A percentile compares a stretch with the other conserved stretches of the same genome.
phyloP scores from a whole-genome alignment of 2,329 filamentous ascomycete species.

The Xylariaceae sp. region DNA sequence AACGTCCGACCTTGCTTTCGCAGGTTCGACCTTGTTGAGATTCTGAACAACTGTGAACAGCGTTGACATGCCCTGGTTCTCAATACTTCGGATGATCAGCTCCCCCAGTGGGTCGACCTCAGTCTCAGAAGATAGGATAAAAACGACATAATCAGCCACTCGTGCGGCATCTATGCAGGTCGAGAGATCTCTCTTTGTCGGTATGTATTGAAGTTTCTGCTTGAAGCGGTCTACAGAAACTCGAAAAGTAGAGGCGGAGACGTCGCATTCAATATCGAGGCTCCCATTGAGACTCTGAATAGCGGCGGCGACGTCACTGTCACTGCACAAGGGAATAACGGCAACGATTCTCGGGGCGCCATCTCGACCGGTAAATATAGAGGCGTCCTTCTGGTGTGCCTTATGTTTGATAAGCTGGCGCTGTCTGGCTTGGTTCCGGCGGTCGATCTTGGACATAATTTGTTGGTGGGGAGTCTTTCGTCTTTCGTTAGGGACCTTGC shows the following conservation, averaged over 20 bases:
- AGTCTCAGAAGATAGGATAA: slow-evolving; percentile 80
- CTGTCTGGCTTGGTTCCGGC: slow-evolving; percentile 93
- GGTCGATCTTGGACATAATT: slow-evolving; percentile 96
- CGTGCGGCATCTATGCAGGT: slow-evolving; percentile 84
- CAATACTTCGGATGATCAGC: slow-evolving; percentile 81
- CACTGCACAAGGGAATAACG: slow-evolving; percentile 80
- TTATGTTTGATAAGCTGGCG: slow-evolving; percentile 81
- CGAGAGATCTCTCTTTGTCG: slow-evolving; percentile 74
- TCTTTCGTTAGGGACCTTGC: slow-evolving; percentile 82
- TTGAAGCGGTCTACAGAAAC: slow-evolving; percentile 89
- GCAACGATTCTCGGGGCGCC: slow-evolving; percentile 88
- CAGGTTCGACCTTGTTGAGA: slow-evolving; percentile 76
- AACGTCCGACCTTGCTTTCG: slow-evolving; percentile 78
- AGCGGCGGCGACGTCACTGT: slow-evolving; percentile 70
- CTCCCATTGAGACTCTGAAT: slow-evolving; percentile 76
- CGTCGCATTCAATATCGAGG: slow-evolving; percentile 75
- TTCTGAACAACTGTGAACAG: slow-evolving; percentile 85
- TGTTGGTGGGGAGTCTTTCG: slow-evolving; percentile 92
- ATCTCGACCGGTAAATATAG: slow-evolving; percentile 84
- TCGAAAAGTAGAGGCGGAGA: slow-evolving; percentile 64
- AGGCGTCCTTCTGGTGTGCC: slow-evolving; percentile 79
- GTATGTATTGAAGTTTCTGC: slow-evolving; percentile 88
- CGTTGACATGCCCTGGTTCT: slow-evolving; percentile 93
- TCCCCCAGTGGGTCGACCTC: slow-evolving; percentile 88
- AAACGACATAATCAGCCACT: slow-evolving; percentile 87